These are phyloP conservation scores for Calonectria montana DNA, from an alignment of 2,329 filamentous ascomycete genomes.

Conservation along the genomic window DNA sequence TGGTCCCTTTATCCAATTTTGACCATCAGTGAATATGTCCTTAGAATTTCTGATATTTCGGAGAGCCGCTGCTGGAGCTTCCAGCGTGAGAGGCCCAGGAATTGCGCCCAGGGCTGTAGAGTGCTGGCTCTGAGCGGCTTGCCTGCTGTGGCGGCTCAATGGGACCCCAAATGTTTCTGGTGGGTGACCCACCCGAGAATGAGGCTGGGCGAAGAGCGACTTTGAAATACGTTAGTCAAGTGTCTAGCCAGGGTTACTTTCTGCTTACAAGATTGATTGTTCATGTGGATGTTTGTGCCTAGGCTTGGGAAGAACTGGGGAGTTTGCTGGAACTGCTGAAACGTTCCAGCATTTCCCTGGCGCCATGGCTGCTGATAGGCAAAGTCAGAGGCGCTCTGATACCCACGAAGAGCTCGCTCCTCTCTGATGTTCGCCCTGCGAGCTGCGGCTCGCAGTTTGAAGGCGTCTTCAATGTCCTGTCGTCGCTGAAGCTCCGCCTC, in stretches of 20 bases:
- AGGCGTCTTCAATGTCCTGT: conserved; percentile 8
- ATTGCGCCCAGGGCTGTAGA: background rate
- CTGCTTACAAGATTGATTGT: background rate
- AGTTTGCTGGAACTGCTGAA: background rate
- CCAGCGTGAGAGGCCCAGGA: background rate
- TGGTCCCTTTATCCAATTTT: background rate
- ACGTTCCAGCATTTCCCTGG: background rate
- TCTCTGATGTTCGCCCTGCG: background rate
- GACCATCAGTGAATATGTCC: too few species aligned
- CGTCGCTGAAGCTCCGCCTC: conserved; percentile 57
- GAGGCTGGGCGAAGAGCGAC: conserved; percentile 9
- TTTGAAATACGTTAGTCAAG: background rate
- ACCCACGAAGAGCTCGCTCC: background rate
- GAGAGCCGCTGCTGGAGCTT: background rate
- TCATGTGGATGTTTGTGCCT: background rate
- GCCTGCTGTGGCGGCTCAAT: conserved; percentile 42
- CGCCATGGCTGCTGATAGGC: conserved; percentile 8
- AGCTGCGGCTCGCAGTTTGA: background rate
- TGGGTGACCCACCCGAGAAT: background rate
- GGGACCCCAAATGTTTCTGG: conserved; percentile 44
- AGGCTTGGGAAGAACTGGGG: background rate
- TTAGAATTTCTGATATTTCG: background rate
- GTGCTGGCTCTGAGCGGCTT: conserved; percentile 40
- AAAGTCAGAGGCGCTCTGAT: background rate
- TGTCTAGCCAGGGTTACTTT: background rate